Base-by-base conservation (phyloP, 2,329 filamentous ascomycete genomes). In the Mariannaea elegans region DNA sequence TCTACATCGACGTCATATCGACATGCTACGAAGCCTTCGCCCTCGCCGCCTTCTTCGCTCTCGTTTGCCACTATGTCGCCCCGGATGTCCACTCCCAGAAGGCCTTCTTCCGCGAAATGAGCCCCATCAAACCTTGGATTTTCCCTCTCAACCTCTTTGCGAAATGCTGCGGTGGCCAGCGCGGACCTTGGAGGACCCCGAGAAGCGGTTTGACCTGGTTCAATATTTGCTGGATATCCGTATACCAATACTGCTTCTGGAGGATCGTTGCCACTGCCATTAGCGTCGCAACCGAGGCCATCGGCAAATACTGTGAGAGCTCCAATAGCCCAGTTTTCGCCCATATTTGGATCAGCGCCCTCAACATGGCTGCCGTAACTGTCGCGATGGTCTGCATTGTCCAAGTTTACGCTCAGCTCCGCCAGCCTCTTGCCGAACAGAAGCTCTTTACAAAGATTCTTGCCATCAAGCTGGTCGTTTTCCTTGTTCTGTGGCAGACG, bases 21-120 rank as follows among this genome's bases (percentile, higher is more conserved):
- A 90, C 95, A 74, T 94, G 91, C 77, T 96, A 96, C 75, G 93
- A 96, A 78, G 92, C 93, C 10, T 94, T 96, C 70, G 91, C 92
- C 57, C 94, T 96, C 65, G 89, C 91, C 27, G 91, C 90, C 64
- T 97, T 96, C 81, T 96, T 96, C 77, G 87, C 90, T 8, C 81
- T 96, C 45, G 79, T 96, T 71, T 95, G 92, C 74, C 85, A 92
- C 71, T 95, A 95, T 75, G 83, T 93, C 62, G 91, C 90, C 5
- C 90, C 90, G 7, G 87, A 89, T 66, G 78, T 96, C 19, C 92
- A 94, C 75, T 83, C 87, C 23, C 93, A 96, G 75, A 96, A 96
- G 74, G 84, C 89, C 41, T 95, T 90, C 75, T 96, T 97, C 72
- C 84, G 92, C 39, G 79, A 83, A 34, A 82, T 94, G 68, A 79